Conservation (phyloP, 108 stramenopile species). For the Pseudonitzschia multistriata region DNA sequence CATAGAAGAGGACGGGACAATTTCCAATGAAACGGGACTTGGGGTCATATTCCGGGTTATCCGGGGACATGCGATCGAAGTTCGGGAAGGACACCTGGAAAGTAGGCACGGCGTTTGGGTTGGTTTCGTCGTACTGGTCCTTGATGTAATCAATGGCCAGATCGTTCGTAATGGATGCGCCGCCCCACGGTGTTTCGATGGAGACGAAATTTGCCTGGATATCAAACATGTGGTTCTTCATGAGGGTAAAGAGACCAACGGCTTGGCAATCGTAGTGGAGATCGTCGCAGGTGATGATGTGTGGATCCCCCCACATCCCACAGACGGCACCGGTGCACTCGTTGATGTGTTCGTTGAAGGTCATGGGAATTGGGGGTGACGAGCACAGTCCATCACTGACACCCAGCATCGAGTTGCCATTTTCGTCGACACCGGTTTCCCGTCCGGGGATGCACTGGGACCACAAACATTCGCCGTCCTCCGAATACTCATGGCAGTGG, state of each 20-base stretch:
- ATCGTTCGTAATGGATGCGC: background rate
- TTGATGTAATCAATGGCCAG: background rate
- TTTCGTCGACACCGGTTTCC: background rate
- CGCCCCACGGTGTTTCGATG: slow-evolving; percentile 4
- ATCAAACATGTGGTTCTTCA: slow-evolving; percentile 21
- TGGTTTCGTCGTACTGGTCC: too few relatives aligned
- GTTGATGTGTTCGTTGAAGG: background rate
- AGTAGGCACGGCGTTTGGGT: background rate
- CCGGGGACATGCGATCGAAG: background rate
- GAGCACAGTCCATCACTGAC: slow-evolving; percentile 1
- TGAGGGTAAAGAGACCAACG: slow-evolving; percentile 19
- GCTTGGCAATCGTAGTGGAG: slow-evolving; percentile 30
- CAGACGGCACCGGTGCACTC: slow-evolving; percentile 7
- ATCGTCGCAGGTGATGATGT: slow-evolving; percentile 33
- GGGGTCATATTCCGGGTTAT: background rate
- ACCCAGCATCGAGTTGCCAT: slow-evolving; percentile 2
- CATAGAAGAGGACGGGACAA: slow-evolving; percentile 7
- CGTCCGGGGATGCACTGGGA: slow-evolving; percentile 11
- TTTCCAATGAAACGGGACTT: background rate
- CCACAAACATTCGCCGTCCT: background rate
- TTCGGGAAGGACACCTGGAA: slow-evolving; percentile 12
- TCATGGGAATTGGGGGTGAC: background rate
- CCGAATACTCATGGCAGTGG: background rate
- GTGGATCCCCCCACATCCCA: slow-evolving; percentile 25
- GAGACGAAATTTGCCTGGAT: slow-evolving; percentile 22